phyloP scores from a whole-genome alignment of 2,329 filamentous ascomycete genomes.

The Colletotrichum incanum region DNA sequence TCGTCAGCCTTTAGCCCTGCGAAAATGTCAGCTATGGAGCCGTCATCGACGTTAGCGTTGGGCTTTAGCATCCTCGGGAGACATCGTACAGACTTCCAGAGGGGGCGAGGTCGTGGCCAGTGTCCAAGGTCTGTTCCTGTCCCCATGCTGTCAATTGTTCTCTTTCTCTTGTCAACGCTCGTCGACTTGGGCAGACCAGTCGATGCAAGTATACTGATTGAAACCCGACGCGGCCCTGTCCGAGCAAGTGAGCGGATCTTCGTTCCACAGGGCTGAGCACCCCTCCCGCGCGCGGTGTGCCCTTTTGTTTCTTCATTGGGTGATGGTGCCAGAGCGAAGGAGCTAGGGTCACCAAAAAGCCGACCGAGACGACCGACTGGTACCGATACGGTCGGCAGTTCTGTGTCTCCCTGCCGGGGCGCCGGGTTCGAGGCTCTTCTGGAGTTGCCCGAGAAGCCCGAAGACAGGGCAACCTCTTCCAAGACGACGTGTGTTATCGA shows the following conservation, averaged over 20 bases:
- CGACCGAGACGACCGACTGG: slow-evolving; percentile 20
- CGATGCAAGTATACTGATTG: slow-evolving; percentile 21
- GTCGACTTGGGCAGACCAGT: not conserved
- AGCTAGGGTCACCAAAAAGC: slow-evolving; percentile 5
- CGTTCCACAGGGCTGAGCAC: slow-evolving; percentile 18
- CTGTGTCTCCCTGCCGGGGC: slow-evolving; percentile 15
- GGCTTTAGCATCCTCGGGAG: not conserved
- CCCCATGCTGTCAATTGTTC: slow-evolving; percentile 26
- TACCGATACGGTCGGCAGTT: not conserved
- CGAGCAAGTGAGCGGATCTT: slow-evolving; percentile 20
- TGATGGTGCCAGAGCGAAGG: slow-evolving; percentile 4
- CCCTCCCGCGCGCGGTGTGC: not conserved
- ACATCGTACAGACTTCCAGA: not conserved
- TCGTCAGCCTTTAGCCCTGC: not conserved
- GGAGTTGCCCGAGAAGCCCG: slow-evolving; percentile 31
- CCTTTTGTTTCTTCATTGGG: not conserved
- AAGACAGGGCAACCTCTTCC: not conserved
- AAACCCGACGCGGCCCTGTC: slow-evolving; percentile 13
- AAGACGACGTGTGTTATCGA: not conserved
- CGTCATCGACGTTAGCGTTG: not conserved
- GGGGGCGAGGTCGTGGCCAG: not conserved
- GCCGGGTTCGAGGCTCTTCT: slow-evolving; percentile 11
- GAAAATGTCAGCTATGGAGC: not conserved
- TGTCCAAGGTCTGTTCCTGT: slow-evolving; percentile 13
- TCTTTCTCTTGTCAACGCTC: slow-evolving; percentile 25